phyloP scores from a whole-genome alignment of 805 yeast species.

The Wickerhamiella sergipiensis region DNA sequence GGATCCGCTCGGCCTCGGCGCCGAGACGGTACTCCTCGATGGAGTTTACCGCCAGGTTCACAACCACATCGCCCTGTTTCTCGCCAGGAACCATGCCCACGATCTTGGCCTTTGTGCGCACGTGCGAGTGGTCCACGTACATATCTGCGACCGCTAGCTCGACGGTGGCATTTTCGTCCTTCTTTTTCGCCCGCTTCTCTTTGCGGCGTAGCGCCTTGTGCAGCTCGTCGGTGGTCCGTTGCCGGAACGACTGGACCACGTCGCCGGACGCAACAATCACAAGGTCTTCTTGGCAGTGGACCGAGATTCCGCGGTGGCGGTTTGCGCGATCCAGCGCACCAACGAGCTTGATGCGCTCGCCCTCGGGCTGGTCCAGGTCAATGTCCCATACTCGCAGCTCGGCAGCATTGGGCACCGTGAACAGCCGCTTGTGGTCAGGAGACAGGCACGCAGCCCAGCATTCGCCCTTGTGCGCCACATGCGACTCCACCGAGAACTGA shows the following conservation, averaged over 20 bases:
- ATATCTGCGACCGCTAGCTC: conserved; percentile 23
- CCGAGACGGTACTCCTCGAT: conserved; percentile 52
- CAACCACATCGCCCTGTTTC: conserved; percentile 40
- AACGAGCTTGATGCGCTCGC: conserved; percentile 37
- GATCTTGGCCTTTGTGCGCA: conserved; percentile 33
- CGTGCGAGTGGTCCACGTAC: conserved; percentile 52
- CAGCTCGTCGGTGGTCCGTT: conserved; percentile 65
- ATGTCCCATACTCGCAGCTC: conserved; percentile 75
- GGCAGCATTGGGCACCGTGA: conserved; percentile 70
- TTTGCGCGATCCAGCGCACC: conserved; percentile 59
- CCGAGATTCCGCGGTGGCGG: conserved; percentile 13
- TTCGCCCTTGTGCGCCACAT: conserved; percentile 83
- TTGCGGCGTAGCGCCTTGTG: conserved; percentile 64
- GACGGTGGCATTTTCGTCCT: conserved; percentile 23
- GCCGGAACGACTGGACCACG: conserved; percentile 65
- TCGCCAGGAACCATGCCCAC: conserved; percentile 26
- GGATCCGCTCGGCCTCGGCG: conserved; percentile 20
- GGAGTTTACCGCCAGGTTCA: conserved; percentile 59
- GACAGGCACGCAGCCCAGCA: conserved; percentile 59
- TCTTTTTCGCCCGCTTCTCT: conserved; percentile 62
- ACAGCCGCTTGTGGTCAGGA: conserved; percentile 25
- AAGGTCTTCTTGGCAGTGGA: conserved; percentile 3
- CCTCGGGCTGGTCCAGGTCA: conserved; percentile 41
- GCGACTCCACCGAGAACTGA: conserved; percentile 87
- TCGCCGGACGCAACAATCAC: conserved; percentile 51